Base-by-base conservation (phyloP, 257 asterid species). In the Nicotiana otophora region DNA sequence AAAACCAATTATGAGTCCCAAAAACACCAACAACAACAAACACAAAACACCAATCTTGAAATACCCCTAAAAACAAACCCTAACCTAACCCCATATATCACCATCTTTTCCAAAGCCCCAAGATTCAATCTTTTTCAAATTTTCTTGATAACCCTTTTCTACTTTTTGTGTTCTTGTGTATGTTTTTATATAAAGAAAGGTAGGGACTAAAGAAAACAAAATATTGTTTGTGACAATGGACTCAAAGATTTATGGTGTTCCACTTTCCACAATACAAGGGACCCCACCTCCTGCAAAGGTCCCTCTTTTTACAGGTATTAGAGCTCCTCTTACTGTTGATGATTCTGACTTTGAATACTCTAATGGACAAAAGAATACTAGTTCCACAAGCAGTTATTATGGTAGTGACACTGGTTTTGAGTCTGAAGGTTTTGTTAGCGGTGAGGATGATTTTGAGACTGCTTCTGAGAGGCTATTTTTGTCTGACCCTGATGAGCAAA, bases 261-360 rank as follows among this genome's bases (percentile, higher is more conserved):
- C 94, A 72, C 80, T 90, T 77, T 92, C 98, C 74, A 86, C 92
- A 57, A 63, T 89, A 42, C 86, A 84, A 65, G 84, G 83, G 87
- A 61, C 86, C 51, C 67, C 90, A 74, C 83, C 84, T 46, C 85
- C 83, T 83, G 88, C 93, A 69, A 86, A 85, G 86, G 89, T 87
- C 36, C 10, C 88, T 77, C 77, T 86, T 69, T 76, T 63, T 81
- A 33, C 80, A 93, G 98, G 98, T 92, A 95, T 95, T 82, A 85
- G 97, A 92, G 98, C 98, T 86, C 98, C 98, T 81, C 82, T 93
- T 39, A 93, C 98, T 86, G 82, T 83, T 68, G 98, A 94, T 88
- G 97, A 93, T 65, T 89, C 95, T 84, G 98, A 95, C 67, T 84
- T 85, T 82, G 97, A 93, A 57, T 86, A 80, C 82, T 91, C 96